Percentiles rank a stretch among this genome's conserved stretches.
Evolutionary conservation across 306 rosid genomes (phyloP).

Genomic region (Vicia sativa): DNA sequence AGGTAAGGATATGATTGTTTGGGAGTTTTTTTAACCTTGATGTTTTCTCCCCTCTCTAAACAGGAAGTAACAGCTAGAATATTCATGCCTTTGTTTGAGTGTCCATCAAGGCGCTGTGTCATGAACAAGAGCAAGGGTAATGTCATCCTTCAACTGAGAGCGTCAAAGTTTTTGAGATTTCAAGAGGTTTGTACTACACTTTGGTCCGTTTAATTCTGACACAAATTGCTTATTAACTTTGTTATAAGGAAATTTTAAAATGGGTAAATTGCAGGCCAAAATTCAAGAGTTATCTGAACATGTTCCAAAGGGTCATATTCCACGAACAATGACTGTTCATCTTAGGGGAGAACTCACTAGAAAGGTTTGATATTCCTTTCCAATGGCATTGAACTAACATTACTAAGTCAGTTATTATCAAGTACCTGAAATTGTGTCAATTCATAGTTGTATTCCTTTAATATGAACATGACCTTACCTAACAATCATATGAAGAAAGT

Average conservation of each 20-base stretch:
- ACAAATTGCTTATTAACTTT: constrained; percentile 24
- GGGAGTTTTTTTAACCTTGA: constrained; percentile 30
- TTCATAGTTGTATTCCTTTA: constrained; percentile 9
- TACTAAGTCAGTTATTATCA: constrained; percentile 3
- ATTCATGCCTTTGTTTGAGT: constrained; percentile 90
- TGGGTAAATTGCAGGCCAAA: constrained; percentile 80
- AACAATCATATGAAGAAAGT: constrained; percentile 9
- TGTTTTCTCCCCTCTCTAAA: constrained; percentile 35
- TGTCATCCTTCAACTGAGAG: constrained; percentile 89
- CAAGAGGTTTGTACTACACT: constrained; percentile 70
- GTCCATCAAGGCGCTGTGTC: constrained; percentile 84
- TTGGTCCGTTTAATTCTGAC: constrained; percentile 21
- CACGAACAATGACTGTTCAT: constrained; percentile 93
- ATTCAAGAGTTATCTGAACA: constrained; percentile 96
- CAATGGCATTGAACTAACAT: constrained; percentile 33
- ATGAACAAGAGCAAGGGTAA: constrained; percentile 75
- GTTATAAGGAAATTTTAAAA: constrained; percentile 6
- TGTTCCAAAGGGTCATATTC: constrained; percentile 98
- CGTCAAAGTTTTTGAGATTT: constrained; percentile 96
- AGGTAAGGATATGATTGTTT: background rate
- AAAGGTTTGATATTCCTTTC: constrained; percentile 61
- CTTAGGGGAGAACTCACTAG: constrained; percentile 98
- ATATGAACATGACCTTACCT: background rate
- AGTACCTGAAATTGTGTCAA: constrained; percentile 21
- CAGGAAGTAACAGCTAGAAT: constrained; percentile 98